A percentile compares a stretch with the other conserved stretches of the same genome.
Conservation (phyloP, 306 rosid genomes). For the Acmispon strigosus region DNA sequence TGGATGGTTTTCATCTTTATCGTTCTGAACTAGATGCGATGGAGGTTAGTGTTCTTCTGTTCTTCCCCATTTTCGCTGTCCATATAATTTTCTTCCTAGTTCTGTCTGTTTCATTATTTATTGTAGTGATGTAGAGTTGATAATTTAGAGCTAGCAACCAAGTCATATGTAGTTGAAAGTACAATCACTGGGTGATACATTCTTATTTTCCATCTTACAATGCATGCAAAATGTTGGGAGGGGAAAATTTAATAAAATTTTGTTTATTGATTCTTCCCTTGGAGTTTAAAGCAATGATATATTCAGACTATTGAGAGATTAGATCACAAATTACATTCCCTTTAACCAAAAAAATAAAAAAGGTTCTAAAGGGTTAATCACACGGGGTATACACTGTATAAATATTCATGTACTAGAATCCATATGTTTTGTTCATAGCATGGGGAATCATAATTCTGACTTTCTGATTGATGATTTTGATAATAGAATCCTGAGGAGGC, state of each 20-base stretch:
- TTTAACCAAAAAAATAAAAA: not conserved
- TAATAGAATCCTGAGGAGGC: constrained; percentile 87
- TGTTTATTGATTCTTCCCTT: not conserved
- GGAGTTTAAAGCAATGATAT: not conserved
- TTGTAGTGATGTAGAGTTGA: constrained; percentile 2
- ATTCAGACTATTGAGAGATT: not conserved
- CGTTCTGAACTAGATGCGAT: constrained; percentile 82
- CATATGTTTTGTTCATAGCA: not conserved
- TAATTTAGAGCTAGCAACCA: not conserved
- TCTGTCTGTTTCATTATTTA: constrained; percentile 1
- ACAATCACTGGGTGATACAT: not conserved
- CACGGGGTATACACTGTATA: not conserved
- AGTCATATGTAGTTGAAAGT: not conserved
- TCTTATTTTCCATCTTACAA: constrained; percentile 3
- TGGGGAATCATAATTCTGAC: constrained; percentile 16
- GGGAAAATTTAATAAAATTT: not conserved
- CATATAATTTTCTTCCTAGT: constrained; percentile 13
- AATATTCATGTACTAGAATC: not conserved
- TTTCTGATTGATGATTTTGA: constrained; percentile 25
- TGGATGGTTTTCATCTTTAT: constrained; percentile 95
- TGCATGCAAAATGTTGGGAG: constrained; percentile 6
- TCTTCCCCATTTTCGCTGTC: not conserved
- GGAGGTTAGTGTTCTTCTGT: constrained; percentile 53
- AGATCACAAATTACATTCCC: not conserved
- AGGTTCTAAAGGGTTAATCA: not conserved